phyloP scores from a whole-genome alignment of 2,329 filamentous ascomycete species.

The Colletotrichum liriopes region DNA sequence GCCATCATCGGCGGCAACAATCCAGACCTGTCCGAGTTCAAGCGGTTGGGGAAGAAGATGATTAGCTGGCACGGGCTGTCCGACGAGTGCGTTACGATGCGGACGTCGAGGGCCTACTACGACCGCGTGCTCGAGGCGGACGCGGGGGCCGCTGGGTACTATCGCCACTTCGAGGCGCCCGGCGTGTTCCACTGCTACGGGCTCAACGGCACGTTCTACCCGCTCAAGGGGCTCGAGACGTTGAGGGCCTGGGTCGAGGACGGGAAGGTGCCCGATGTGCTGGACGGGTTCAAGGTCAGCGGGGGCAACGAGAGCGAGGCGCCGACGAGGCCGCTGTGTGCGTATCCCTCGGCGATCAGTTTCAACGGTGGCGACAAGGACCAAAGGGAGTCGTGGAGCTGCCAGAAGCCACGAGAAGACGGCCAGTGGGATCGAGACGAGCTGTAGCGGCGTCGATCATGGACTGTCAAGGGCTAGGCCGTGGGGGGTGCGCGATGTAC shows the following conservation, averaged over 20 bases:
- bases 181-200: constrained; percentile 65
- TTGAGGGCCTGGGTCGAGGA: constrained; percentile 40
- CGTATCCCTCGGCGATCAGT: constrained; percentile 25
- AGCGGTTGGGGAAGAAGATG: constrained; percentile 57
- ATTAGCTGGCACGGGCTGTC: constrained; percentile 59
- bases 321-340: constrained; percentile 36
- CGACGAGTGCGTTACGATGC: constrained; percentile 56
- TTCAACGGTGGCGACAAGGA: constrained; percentile 32
- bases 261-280: constrained; percentile 17
- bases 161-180: constrained; percentile 65
- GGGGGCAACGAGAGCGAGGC: constrained; percentile 38
- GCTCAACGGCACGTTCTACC: constrained; percentile 35
- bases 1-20: constrained; percentile 49
- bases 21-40: constrained; percentile 51
- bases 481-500: neutral
- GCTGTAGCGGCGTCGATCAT: neutral
- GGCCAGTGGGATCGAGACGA: constrained; percentile 7
- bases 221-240: constrained; percentile 36
- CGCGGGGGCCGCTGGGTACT: constrained; percentile 57
- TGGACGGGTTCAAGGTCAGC: constrained; percentile 35
- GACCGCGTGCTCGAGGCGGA: constrained; percentile 38
- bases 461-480: neutral
- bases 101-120: constrained; percentile 53
- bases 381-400: constrained; percentile 29
- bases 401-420: constrained; percentile 8